Base-by-base conservation (phyloP, 257 asterid genomes). In the Solanum dulcamara region DNA sequence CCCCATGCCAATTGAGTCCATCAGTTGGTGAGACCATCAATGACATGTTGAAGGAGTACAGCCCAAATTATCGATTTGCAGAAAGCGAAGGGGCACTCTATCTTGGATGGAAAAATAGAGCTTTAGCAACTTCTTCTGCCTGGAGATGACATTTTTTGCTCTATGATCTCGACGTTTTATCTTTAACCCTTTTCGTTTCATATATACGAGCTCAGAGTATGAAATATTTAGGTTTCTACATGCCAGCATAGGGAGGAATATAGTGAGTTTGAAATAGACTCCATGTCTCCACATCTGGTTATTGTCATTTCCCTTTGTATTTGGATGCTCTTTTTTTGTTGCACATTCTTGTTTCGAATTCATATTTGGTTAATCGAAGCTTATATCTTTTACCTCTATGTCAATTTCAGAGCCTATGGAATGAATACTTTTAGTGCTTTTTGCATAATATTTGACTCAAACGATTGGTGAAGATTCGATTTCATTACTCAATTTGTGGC, bases 101-200 rank as follows among this genome's bases (percentile, higher is more conserved):
- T 86, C 98, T 96, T 53, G 98, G 98, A 66, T 94, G 98, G 98
- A 96, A 94, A 90, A 92, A 88, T 86, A 89, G 97, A 86, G 91
- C 92, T 67, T 83, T 95, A 35, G 86, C 96, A 26, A 90, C 98
- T 40, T 84, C 85, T 85, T 95, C 98, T 38, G 98, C 98, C 1
- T 96, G 99, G 97, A 94, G 92, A 85, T 95, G 80, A 88, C 81
- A 40, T 11, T 22, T 74, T 40, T 74, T 26, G 5, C 24, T 24
- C 50, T 44, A 75, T 75, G 81, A 44, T 44, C 81, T 42, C 37
- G 24, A 5, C 33, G 3, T 37, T 70, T n/a, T 38, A 1, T 70
- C 44, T 70, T 18, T 20, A 35, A 35, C 48, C 48, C 48, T 35
- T 38, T 38, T 71, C 32, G 20, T 71, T 71, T 71, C 50, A 22